Base-by-base conservation (phyloP, 1,284 basidiomycete genomes). In the Abortiporus biennis region DNA sequence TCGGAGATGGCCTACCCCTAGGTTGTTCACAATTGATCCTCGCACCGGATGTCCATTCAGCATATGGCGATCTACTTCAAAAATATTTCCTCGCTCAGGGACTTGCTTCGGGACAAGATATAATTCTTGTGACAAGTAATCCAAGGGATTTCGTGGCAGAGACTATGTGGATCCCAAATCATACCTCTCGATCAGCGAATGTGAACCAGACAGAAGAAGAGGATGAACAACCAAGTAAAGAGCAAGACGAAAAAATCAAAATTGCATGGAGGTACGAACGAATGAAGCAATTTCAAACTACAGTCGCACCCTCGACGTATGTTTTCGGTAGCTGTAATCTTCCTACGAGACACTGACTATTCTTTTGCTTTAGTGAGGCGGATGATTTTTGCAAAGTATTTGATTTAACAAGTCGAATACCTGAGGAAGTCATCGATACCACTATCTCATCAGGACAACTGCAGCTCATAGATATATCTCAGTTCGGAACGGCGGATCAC, bases 241-340 rank as follows among this genome's bases (percentile, higher is more conserved):
- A 59, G 29, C 64, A 65, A 33, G 69, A 66, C 33, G 67, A 68
- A 42, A 74, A 74, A 53, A 80, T 92, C 49, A 91, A 86, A 65
- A 96, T 97, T 55, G 95, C 95, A 29, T 99, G 95, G 90, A 74
- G 95, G 55, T 99, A 99, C 62, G 88, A 91, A 55, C 74, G 80
- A 47, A 87, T 96, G 87, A 89, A 85, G 64, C 84, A 76, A 63
- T 95, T 95, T 62, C 81, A 88, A 64, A 96, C 92, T 1, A 92
- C 89, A 1, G 81, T 95, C 53, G 59, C 62, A 50, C 61, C 64
- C 11, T 57, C 54, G 44, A 57, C 61, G 72, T 78, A 73, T 60
- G 78, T 74, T 58, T 72, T 73, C 50, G 57, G 57, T 61, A 52
- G 44, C 40, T 13, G 17, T 29, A 30, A 38, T 25, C 11, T 44